Base-by-base conservation (phyloP, 2,329 filamentous ascomycete genomes). In the Didymella sp. region DNA sequence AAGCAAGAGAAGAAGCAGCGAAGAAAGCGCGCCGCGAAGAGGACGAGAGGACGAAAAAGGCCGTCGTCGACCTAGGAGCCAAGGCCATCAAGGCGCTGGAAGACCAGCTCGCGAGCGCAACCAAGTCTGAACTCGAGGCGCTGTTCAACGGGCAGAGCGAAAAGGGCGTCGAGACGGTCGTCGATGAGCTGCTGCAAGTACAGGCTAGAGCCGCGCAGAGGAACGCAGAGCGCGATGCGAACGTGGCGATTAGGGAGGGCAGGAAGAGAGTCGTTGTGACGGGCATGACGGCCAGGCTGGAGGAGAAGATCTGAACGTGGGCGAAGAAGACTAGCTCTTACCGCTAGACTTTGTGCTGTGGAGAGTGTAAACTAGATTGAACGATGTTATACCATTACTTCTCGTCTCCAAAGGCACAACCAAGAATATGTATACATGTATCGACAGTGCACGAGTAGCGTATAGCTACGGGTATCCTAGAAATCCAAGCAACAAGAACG, bases 41-140 rank as follows among this genome's bases (percentile, higher is more conserved):
- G 4, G 72, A 73, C 17, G 41, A 59, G n/a, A 63, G 66, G 43
- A 60, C 72, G 17, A 53, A 69, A 25, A 52, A 57, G 19, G 61
- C 70, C 4, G 41, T 77, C n/a, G 54, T 45, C 2, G 62, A 69
- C 4, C 57, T 80, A 40, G 71, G 73, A 41, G 51, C 59, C 6
- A 76, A 73, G 41, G 77, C 79, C 11, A 50, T 81, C 25, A 59
- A 66, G 4, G 70, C 74, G 30, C 65, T 82, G 2, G 77, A 80
- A 51, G 63, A 72, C 27, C 76, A 81, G 64, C 70, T 82, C 12
- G 75, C 73, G 1, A 51, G 63, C 4, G 70, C 71, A 22, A 76
- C 75, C 1, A 72, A 68, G 56, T 50, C 51, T 4, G 74, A 79
- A n/a, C 64, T 80, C 12, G 58, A 71, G 42, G 48, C 51, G 2